Base-by-base conservation (phyloP, 1,139 yeast genomes). In the Candida anutae region DNA sequence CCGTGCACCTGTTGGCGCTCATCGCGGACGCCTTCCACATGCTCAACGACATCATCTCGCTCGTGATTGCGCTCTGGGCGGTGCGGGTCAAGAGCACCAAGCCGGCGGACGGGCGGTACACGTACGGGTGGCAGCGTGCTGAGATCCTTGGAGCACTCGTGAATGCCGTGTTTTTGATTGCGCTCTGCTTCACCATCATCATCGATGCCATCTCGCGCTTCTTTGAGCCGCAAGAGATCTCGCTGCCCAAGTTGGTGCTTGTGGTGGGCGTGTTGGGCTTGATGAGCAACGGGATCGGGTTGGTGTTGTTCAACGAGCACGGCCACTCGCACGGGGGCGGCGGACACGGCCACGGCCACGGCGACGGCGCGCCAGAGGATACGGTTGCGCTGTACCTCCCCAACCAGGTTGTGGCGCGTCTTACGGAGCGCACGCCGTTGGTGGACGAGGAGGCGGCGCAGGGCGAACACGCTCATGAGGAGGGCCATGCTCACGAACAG, bases 11-110 rank as follows among this genome's bases (percentile, higher is more conserved):
- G 2, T 66, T 88, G 46, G 97, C 97, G 1, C 67, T 88, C 32
- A 77, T 88, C 37, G 97, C 97, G 2, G 98, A 93, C 51, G 81
- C 97, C 1, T 90, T 90, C 69, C 98, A 90, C 55, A 90, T 90
- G 97, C 66, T 90, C 39, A 90, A 90, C 56, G 98, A 90, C 57
- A 84, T 90, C 33, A 77, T 90, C 33, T 85, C 97, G 1, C 63
- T 90, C 26, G 43, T 88, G 15, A 90, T 90, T 31, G 98, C 98
- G 0, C 63, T 88, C 21, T 90, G 97, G 97, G 98, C 98, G 0
- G 97, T 90, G 15, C 72, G 74, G 38, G 95, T 87, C 15, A 87
- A 95, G 34, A 81, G 81, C 46, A 77, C 74, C 28, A 72, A 78
- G 46, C 77, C 81, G 13, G 94, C 95, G 2, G 94, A 85, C 52